These are phyloP conservation scores for Moniliella sp. DNA, from an alignment of 1,284 basidiomycete genomes.

Conservation along the genomic window DNA sequence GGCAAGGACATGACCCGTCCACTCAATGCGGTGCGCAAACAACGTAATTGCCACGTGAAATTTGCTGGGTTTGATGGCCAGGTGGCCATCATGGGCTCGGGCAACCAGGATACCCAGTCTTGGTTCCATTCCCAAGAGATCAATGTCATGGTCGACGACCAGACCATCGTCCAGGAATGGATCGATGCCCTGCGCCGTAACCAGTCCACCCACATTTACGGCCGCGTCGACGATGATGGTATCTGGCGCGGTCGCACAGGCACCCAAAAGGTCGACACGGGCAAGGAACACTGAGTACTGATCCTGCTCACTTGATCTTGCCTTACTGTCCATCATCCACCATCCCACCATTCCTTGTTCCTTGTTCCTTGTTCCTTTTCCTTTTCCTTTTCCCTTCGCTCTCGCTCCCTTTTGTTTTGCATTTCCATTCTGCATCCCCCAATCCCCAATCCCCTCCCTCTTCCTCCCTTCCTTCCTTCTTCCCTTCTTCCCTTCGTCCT, in stretches of 20 bases:
- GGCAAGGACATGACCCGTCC: conserved; percentile 53
- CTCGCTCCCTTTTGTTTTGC: neutral
- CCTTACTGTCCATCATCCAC: neutral
- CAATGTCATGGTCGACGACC: conserved; percentile 52
- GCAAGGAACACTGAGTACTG: conserved; percentile 1
- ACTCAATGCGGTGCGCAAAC: conserved; percentile 50
- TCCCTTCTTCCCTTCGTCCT: neutral
- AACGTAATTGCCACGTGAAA: conserved; percentile 52
- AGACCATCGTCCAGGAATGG: conserved; percentile 46
- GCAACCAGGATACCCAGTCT: conserved; percentile 40
- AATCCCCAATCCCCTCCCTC: neutral
- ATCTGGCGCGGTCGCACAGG: conserved; percentile 45
- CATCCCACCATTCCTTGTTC: neutral
- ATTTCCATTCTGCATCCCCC: neutral
- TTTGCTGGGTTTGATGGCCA: conserved; percentile 51
- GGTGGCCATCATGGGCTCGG: conserved; percentile 50
- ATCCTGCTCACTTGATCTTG: neutral
- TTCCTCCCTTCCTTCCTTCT: neutral
- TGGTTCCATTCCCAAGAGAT: conserved; percentile 62
- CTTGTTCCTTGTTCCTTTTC: neutral
- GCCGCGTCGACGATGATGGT: conserved; percentile 46
- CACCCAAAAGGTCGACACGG: conserved; percentile 14
- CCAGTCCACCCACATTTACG: conserved; percentile 51
- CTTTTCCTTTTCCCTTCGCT: neutral
- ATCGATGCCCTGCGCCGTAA: conserved; percentile 45